Evolutionary conservation across 495 filamentous ascomycete species (phyloP).

Genomic region (Aspergillus panamensis): DNA sequence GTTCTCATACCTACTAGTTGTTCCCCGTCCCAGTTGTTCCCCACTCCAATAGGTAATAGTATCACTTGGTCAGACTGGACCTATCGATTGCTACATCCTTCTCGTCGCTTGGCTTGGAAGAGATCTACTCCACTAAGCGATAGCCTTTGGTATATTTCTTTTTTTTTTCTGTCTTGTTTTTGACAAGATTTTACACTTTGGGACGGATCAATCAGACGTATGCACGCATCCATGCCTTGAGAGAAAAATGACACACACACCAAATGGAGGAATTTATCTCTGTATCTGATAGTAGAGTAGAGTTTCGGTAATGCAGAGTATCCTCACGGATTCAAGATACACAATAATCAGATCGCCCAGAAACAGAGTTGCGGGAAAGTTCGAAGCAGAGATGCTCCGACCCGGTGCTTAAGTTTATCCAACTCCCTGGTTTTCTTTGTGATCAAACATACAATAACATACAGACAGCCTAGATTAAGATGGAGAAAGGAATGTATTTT

Average conservation of each 20-base stretch:
- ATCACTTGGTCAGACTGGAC: neutral
- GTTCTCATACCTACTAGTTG: too few species aligned
- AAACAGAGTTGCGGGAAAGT: too few species aligned
- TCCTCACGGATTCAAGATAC: neutral
- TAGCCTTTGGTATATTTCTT: neutral
- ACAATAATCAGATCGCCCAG: too few species aligned
- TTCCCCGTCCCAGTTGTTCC: too few species aligned
- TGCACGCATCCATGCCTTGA: neutral
- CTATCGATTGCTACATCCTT: neutral
- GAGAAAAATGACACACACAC: neutral
- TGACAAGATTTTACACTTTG: neutral
- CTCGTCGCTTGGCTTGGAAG: neutral
- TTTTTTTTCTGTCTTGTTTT: neutral
- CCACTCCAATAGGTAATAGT: too few species aligned
- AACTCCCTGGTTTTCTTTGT: too few species aligned
- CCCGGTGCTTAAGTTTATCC: too few species aligned
- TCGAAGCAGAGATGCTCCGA: too few species aligned
- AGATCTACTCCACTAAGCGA: neutral
- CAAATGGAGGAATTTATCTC: neutral
- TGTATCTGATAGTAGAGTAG: neutral
- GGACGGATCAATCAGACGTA: constrained; percentile 7
- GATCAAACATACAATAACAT: too few species aligned
- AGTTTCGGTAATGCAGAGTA: neutral
- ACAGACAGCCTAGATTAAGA: neutral
- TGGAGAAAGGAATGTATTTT: neutral